Base-by-base conservation (phyloP, 2,329 filamentous ascomycete species). In the Ascochyta rabiei region DNA sequence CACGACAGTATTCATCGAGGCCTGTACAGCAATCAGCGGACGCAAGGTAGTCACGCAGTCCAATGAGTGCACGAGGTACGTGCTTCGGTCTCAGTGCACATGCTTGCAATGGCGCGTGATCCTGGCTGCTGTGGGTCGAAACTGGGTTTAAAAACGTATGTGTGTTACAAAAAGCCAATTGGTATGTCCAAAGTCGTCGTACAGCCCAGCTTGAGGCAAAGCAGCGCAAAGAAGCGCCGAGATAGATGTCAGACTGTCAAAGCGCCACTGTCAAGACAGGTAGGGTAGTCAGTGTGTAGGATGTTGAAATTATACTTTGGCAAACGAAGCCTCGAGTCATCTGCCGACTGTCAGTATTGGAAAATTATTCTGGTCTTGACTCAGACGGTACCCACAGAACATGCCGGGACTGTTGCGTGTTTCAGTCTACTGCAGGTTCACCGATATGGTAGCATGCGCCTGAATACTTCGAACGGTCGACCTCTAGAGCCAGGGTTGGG, bases 391-490 rank as follows among this genome's bases (percentile, higher is more conserved):
- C 26, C 30, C 13, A 6, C 18, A 37, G 48, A 30, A 33, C 15
- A 2, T 24, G 19, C 33, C 43, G 9, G 39, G 15, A 34, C 16
- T 19, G 28, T 18, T 12, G 35, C 26, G 35, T 47, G 61, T 64
- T 67, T 65, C 54, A 59, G 41, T 41, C 61, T 65, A 64, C 57
- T 67, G 61, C 61, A 65, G 54, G 62, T 60, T 53, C 56, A 56
- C 56, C 18, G 18, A 53, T 57, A 8, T 41, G 23, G 47, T 18
- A 31, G 18, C 18, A 15, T 16, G 15, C 15, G 8, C 6, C 15
- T 23, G 12, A 2, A 8, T 8, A 4, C 2, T 18, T 6, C 2
- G 15, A 34, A 34, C 7, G n/a, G n/a, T 34, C n/a, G 7, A 34
- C 4, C 8, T 34, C n/a, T 34, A 7, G 6, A 34, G 12, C 13